Conservation (phyloP, 345 rosid species). For the Garcia nutans region DNA sequence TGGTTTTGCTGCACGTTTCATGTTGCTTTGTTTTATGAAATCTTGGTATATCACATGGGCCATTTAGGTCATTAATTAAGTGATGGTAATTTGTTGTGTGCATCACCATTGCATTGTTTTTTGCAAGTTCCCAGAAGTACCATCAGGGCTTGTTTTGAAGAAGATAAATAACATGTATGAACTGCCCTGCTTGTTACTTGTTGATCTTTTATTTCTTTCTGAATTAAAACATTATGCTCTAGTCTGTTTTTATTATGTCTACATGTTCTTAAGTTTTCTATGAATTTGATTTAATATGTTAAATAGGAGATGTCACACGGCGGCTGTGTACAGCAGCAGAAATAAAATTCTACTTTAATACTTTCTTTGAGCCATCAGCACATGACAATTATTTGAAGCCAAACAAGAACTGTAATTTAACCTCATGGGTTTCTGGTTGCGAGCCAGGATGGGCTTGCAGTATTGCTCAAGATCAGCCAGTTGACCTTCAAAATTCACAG, state of each 20-base stretch:
- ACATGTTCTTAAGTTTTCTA: background rate
- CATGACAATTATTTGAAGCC: constrained; percentile 45
- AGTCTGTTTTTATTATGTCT: background rate
- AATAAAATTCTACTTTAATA: constrained; percentile 62
- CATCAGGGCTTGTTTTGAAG: background rate
- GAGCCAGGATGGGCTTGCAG: constrained; percentile 99
- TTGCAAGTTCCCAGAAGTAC: background rate
- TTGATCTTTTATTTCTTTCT: background rate
- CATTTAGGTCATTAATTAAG: background rate
- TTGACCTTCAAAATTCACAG: constrained; percentile 53
- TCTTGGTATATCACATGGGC: background rate
- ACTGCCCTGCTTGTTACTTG: background rate
- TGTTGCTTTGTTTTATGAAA: constrained; percentile 2
- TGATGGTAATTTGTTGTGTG: background rate
- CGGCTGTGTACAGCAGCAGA: constrained; percentile 83
- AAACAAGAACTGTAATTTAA: constrained; percentile 76
- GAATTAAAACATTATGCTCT: background rate
- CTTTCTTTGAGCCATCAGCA: constrained; percentile 41
- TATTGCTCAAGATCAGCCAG: constrained; percentile 35
- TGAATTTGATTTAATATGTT: constrained; percentile 16
- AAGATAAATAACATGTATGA: background rate
- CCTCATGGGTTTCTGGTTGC: constrained; percentile 85
- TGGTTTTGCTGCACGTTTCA: background rate
- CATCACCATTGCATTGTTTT: background rate
- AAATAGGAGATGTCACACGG: constrained; percentile 46